These are phyloP conservation scores for Phytophthora pisi DNA, from an alignment of 352 stramenopile genomes.

Conservation along the genomic window DNA sequence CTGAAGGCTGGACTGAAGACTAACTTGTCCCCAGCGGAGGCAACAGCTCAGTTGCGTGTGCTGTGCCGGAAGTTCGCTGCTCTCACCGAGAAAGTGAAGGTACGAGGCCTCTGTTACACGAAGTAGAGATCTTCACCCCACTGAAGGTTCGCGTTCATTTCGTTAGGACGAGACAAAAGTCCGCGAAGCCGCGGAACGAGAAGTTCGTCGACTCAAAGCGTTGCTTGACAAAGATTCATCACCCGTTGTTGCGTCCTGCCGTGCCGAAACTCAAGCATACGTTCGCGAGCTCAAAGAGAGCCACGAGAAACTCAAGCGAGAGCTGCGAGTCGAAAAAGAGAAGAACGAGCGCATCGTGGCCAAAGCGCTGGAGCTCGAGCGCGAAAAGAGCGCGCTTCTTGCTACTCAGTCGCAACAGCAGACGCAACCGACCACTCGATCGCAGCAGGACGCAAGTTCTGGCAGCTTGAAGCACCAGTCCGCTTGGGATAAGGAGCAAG, in stretches of 20 bases:
- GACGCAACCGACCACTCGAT: slow-evolving; percentile 3
- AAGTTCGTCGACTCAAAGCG: slow-evolving; percentile 68
- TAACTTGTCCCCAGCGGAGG: slow-evolving; percentile 69
- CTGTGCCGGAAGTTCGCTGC: slow-evolving; percentile 86
- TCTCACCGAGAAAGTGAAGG: slow-evolving; percentile 87
- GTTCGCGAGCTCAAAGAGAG: slow-evolving; percentile 70
- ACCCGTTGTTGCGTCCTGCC: slow-evolving; percentile 58
- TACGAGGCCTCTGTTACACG: slow-evolving; percentile 11
- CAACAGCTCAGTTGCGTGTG: slow-evolving; percentile 78
- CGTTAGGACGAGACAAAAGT: slow-evolving; percentile 74
- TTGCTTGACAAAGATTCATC: slow-evolving; percentile 64
- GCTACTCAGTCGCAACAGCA: slow-evolving; percentile 25
- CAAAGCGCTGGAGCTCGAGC: slow-evolving; percentile 73
- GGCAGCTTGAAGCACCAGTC: slow-evolving; percentile 23
- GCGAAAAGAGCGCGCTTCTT: slow-evolving; percentile 66
- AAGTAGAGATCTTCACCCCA: neutral
- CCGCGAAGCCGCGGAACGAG: slow-evolving; percentile 73
- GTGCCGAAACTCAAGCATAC: slow-evolving; percentile 66
- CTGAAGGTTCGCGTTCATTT: neutral
- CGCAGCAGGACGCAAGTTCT: slow-evolving; percentile 12
- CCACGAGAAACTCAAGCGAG: slow-evolving; percentile 58
- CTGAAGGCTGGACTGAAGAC: slow-evolving; percentile 58
- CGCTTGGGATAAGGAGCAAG: slow-evolving; percentile 77
- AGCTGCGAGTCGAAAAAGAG: slow-evolving; percentile 75
- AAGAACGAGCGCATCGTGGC: slow-evolving; percentile 76